Percentiles rank a stretch among this genome's conserved stretches.
phyloP scores from a whole-genome alignment of 108 stramenopile species.

The Cyclotella cryptica region DNA sequence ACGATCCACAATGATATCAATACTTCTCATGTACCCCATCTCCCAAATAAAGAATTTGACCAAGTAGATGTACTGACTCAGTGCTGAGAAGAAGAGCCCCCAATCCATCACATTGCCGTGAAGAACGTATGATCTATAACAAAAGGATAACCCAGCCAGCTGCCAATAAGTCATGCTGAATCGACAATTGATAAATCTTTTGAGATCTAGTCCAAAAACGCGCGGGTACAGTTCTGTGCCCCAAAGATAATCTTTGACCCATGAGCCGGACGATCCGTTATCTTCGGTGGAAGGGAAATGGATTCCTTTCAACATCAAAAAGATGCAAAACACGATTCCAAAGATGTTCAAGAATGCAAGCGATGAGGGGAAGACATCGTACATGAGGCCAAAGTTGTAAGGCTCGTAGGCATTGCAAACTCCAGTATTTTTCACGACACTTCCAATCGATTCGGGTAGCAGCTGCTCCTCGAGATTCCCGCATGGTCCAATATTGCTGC shows the following conservation, averaged over 20 bases:
- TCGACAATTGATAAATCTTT: slow-evolving; percentile 98
- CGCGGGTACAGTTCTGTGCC: slow-evolving; percentile 98
- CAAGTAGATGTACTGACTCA: slow-evolving; percentile 84
- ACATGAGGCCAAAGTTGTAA: slow-evolving; percentile 68
- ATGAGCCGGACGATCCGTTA: slow-evolving; percentile 84
- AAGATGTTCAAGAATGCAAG: slow-evolving; percentile 92
- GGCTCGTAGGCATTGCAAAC: slow-evolving; percentile 40
- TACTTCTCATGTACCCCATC: slow-evolving; percentile 99
- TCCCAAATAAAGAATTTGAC: slow-evolving; percentile 99
- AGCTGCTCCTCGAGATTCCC: slow-evolving; percentile 21
- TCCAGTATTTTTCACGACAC: slow-evolving; percentile 5
- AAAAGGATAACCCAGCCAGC: slow-evolving; percentile 75
- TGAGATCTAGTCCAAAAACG: slow-evolving; percentile 94
- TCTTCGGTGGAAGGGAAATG: slow-evolving; percentile 87
- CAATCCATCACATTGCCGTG: slow-evolving; percentile 51
- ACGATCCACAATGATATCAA: slow-evolving; percentile 92
- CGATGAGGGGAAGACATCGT: slow-evolving; percentile 77
- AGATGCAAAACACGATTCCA: slow-evolving; percentile 88
- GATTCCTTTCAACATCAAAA: slow-evolving; percentile 91
- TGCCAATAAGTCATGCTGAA: slow-evolving; percentile 99
- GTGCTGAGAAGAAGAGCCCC: slow-evolving; percentile 56
- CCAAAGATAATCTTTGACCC: slow-evolving; percentile 97
- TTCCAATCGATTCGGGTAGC: slow-evolving; percentile 1
- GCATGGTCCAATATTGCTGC: slow-evolving; percentile 59
- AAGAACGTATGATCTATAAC: slow-evolving; percentile 55